Evolutionary conservation across 352 stramenopile genomes (phyloP), one percentile per base, ranked within the genome.

Genomic region (Pseudoperonospora humuli): DNA sequence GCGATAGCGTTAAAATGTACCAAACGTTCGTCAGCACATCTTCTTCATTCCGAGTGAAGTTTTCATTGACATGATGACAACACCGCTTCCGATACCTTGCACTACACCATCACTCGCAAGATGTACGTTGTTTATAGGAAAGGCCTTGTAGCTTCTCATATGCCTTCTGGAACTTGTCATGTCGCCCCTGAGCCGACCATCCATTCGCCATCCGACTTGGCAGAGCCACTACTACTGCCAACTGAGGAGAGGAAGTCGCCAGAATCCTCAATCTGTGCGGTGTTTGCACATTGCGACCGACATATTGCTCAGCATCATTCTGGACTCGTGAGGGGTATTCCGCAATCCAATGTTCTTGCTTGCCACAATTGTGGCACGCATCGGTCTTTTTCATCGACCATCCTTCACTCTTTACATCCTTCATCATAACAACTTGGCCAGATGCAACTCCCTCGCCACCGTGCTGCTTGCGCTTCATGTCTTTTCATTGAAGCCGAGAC

Each of bases 381-480:
- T 19, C 34, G 19, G 18, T 26, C 18, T 39, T 27, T 19, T 39
- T 39, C 2, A 5, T 1, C 19, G 8, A 19, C 5, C 19, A 2
- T 18, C 7, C 34, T 7, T 20, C 28, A 14, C 33, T 1, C 33
- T 15, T 39, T 2, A n/a, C 25, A n/a, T 25, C 33, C 1, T 19
- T 27, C 11, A 1, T 28, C 34, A 39, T 39, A 3, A 28, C 1
- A 9, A 2, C 19, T 27, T 39, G 34, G 17, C 10, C 14, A 17
- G 8, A 5, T 9, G 5, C 18, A 19, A 7, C 19, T 15, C 18
- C 34, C 10, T 28, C 17, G 7, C 21, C 13, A 19, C 35, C 20
- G 20, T 41, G n/a, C 3, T 41, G 13, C 35, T 41, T 41, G 13
- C 35, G 20, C 9, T 29, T 41, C 19, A 29, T 41, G 20, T 51